Conservation (phyloP, 106 monocot species). For the Posidonia australis region DNA sequence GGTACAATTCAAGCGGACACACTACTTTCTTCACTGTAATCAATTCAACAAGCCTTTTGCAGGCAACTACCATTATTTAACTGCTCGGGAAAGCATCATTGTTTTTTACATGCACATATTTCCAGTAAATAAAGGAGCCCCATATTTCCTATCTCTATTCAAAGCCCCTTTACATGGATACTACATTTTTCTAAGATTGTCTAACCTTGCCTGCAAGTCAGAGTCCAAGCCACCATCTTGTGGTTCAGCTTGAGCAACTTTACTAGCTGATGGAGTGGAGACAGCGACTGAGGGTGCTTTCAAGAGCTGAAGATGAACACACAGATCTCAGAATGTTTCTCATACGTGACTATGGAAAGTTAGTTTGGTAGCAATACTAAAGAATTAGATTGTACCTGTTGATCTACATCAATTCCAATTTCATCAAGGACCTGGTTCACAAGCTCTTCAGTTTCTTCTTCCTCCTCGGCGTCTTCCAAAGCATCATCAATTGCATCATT, state of each 20-base stretch:
- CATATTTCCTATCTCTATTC: too few species aligned
- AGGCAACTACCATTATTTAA: too few species aligned
- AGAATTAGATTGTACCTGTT: constrained; percentile 40
- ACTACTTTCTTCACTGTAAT: too few species aligned
- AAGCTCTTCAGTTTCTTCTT: constrained; percentile 87
- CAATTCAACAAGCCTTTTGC: too few species aligned
- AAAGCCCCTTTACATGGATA: neutral
- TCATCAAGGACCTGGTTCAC: constrained; percentile 92
- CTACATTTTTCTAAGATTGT: constrained; percentile 77
- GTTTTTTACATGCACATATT: too few species aligned
- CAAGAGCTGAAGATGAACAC: constrained; percentile 42
- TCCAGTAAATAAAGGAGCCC: too few species aligned
- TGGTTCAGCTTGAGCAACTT: constrained; percentile 49
- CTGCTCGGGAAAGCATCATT: too few species aligned
- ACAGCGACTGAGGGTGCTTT: constrained; percentile 62
- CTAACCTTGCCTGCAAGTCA: constrained; percentile 63
- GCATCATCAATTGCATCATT: constrained; percentile 89
- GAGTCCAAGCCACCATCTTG: constrained; percentile 42
- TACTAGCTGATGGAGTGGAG: constrained; percentile 26
- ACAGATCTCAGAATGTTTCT: constrained; percentile 2
- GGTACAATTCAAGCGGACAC: too few species aligned
- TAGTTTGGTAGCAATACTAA: too few species aligned
- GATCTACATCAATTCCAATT: constrained; percentile 81
- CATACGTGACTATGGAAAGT: too few species aligned
- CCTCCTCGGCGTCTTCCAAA: constrained; percentile 85